phyloP scores from a whole-genome alignment of 805 yeast genomes.

The Helenozyma rhizophorensis region DNA sequence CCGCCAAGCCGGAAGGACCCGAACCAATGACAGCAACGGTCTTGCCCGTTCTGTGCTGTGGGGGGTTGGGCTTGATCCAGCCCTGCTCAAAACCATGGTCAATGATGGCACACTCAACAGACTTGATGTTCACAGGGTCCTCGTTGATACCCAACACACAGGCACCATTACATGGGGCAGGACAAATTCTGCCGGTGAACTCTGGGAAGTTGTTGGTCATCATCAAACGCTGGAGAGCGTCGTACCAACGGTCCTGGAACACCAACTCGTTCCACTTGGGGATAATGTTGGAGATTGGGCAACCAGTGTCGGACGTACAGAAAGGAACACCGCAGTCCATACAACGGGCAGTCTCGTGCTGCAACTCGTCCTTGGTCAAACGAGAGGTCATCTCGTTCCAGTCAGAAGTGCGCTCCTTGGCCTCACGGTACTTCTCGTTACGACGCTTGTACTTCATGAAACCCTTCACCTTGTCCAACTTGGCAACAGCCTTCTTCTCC shows the following conservation, averaged over 20 bases:
- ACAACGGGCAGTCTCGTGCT: slow-evolving; percentile 93
- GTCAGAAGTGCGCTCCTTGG: slow-evolving; percentile 73
- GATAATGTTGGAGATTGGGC: slow-evolving; percentile 94
- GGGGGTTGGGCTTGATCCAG: slow-evolving; percentile 87
- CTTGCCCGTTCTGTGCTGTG: slow-evolving; percentile 77
- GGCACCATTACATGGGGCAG: slow-evolving; percentile 99
- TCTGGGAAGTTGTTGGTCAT: slow-evolving; percentile 99
- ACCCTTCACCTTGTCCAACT: slow-evolving; percentile 78
- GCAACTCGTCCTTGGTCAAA: slow-evolving; percentile 78
- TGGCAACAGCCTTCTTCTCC: slow-evolving; percentile 58
- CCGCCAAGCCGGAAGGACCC: slow-evolving; percentile 95
- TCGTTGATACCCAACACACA: slow-evolving; percentile 87
- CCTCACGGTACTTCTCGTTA: slow-evolving; percentile 77
- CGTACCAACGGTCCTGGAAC: slow-evolving; percentile 90
- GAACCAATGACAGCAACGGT: slow-evolving; percentile 86
- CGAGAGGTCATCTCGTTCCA: slow-evolving; percentile 89
- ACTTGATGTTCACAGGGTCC: slow-evolving; percentile 94
- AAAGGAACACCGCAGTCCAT: slow-evolving; percentile 99
- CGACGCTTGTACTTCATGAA: slow-evolving; percentile 92
- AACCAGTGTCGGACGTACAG: slow-evolving; percentile 97
- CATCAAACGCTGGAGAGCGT: slow-evolving; percentile 83
- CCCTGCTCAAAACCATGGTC: slow-evolving; percentile 96
- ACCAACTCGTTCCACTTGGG: slow-evolving; percentile 98
- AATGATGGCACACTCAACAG: slow-evolving; percentile 92
- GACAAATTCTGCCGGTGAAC: slow-evolving; percentile 96